These are phyloP conservation scores for Gaertneriomyces semiglobifer DNA, from an alignment of 192 early-diverging fungal species.

Conservation along the genomic window DNA sequence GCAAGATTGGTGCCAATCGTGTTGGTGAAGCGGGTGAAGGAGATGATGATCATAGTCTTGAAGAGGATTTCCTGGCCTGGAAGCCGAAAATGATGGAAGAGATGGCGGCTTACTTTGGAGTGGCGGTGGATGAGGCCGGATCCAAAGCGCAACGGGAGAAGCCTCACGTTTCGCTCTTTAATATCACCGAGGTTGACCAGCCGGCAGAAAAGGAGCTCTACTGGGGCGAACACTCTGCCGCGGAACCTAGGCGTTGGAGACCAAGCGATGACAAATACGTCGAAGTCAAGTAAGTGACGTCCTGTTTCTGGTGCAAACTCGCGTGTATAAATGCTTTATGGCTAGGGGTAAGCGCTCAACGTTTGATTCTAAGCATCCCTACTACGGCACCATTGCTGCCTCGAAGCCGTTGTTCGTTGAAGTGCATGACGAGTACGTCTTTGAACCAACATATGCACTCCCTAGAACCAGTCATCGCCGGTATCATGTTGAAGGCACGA, in stretches of 20 bases:
- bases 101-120: constrained; percentile 68
- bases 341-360: constrained; percentile 12
- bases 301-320: background rate
- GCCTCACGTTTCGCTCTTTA: constrained; percentile 49
- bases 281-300: background rate
- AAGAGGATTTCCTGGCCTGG: constrained; percentile 96
- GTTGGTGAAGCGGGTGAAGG: constrained; percentile 85
- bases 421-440: constrained; percentile 27
- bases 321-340: background rate
- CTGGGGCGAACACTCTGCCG: constrained; percentile 55
- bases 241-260: constrained; percentile 45
- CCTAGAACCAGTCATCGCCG: constrained; percentile 13
- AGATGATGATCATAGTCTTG: constrained; percentile 93
- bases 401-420: constrained; percentile 67
- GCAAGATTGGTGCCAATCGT: constrained; percentile 68
- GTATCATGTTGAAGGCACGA: constrained; percentile 21
- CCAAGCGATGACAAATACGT: constrained; percentile 1
- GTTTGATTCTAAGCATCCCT: constrained; percentile 89
- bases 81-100: constrained; percentile 80
- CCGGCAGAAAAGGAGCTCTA: constrained; percentile 38
- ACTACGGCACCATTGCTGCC: constrained; percentile 59
- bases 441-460: constrained; percentile 15
- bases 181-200: constrained; percentile 30
- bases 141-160: constrained; percentile 26
- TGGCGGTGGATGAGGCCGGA: constrained; percentile 52